Percentiles rank a stretch among this genome's conserved stretches.
Conservation (phyloP, 257 asterid species). For the Solanum acaule region DNA sequence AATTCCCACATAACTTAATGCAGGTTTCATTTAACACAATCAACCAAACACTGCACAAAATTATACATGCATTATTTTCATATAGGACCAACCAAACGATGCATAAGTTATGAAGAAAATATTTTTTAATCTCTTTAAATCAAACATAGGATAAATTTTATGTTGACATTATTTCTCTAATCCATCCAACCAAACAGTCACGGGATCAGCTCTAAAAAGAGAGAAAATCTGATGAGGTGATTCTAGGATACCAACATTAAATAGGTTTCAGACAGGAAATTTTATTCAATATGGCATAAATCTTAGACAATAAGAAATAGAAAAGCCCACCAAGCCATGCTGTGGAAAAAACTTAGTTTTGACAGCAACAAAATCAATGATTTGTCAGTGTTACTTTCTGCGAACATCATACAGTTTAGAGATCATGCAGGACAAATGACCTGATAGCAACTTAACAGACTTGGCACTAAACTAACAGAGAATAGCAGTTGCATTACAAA, state of each 20-base stretch:
- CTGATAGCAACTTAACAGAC: not conserved
- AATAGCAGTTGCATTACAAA: not conserved
- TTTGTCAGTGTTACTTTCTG: not conserved
- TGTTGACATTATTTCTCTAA: not conserved
- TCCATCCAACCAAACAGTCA: not conserved
- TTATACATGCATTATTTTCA: not conserved
- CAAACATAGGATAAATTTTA: not conserved
- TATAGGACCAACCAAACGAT: not conserved
- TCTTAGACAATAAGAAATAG: no score
- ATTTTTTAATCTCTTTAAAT: not conserved
- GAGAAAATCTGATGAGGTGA: not conserved
- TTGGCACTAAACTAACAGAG: not conserved
- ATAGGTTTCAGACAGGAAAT: not conserved
- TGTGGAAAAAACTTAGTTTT: not conserved
- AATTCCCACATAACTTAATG: not conserved
- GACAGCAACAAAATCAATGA: not conserved
- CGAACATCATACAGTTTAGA: not conserved
- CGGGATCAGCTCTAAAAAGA: not conserved
- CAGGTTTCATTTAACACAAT: not conserved
- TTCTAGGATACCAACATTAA: not conserved
- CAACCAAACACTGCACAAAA: not conserved
- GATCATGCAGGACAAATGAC: not conserved
- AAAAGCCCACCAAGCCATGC: not conserved
- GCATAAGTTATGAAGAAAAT: not conserved
- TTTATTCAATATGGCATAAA: not conserved